Evolutionary conservation across 306 rosid species (phyloP).

Genomic region (Trifolium subterraneum): DNA sequence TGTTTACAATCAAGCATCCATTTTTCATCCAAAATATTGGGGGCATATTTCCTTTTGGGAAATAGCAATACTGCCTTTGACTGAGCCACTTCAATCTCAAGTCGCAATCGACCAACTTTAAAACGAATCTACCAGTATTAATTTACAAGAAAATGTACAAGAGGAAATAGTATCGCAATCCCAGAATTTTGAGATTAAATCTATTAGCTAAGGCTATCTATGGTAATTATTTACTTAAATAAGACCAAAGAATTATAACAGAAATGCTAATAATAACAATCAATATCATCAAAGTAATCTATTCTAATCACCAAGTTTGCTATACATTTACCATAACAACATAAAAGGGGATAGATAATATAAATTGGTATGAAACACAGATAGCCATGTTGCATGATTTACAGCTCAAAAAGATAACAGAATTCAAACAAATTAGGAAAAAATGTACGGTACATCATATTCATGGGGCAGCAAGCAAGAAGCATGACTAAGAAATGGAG

Average conservation of each 20-base stretch:
- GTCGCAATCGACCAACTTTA: not conserved
- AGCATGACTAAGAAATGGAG: not conserved
- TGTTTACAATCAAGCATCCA: not conserved
- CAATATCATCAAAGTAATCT: not conserved
- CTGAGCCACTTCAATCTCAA: not conserved
- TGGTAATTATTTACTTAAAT: not conserved
- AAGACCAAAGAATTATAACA: not conserved
- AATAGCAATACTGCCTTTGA: not conserved
- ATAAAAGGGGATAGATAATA: not conserved
- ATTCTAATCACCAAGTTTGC: not conserved
- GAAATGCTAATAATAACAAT: not conserved
- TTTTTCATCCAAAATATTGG: not conserved
- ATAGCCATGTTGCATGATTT: constrained; percentile 4
- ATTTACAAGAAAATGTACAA: not conserved
- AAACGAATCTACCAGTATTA: not conserved
- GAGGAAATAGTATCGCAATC: not conserved
- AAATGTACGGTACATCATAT: constrained; percentile 2
- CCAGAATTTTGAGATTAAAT: not conserved
- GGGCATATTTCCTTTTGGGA: not conserved
- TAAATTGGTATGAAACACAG: not conserved
- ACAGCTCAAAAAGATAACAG: constrained; percentile 13
- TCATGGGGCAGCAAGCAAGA: not conserved
- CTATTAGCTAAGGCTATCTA: not conserved
- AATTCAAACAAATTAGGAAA: constrained; percentile 9
- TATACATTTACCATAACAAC: not conserved